Percentiles rank a stretch among this genome's conserved stretches.
Evolutionary conservation across 169 alveolate genomes (phyloP).

Genomic region (Eimeria tenella): DNA sequence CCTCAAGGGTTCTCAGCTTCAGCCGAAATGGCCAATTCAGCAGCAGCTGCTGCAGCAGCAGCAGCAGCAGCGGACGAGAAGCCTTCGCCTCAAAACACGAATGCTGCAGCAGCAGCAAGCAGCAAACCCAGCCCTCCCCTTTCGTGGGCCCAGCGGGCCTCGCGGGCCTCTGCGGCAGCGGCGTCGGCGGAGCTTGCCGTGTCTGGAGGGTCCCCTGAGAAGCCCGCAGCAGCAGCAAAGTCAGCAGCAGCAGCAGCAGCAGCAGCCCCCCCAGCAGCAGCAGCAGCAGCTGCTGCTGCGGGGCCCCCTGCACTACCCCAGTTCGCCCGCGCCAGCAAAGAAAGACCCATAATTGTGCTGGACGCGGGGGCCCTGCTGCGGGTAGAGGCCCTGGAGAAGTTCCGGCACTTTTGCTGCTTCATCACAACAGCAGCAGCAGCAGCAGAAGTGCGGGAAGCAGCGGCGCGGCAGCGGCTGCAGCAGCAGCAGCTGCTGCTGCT

Average conservation of each 20-base stretch:
- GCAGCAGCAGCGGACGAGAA: not conserved
- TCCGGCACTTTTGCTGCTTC: conserved; percentile 71
- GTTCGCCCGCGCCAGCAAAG: conserved; percentile 26
- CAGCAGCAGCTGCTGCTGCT: not conserved
- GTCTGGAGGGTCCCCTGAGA: no score
- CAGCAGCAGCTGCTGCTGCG: not conserved
- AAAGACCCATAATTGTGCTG: conserved; percentile 74
- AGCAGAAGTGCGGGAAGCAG: conserved; percentile 84
- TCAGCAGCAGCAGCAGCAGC: conserved; percentile 21
- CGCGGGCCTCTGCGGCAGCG: conserved; percentile 11
- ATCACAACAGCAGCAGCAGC: conserved; percentile 84
- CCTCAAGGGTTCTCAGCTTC: no score
- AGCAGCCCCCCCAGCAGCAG: not conserved
- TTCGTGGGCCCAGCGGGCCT: not conserved
- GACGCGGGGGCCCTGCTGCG: conserved; percentile 86
- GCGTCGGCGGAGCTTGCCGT: not conserved
- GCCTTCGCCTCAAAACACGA: not conserved
- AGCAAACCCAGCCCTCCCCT: not conserved
- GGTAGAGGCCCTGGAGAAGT: conserved; percentile 59
- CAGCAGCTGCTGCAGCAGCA: not conserved
- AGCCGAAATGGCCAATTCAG: not conserved
- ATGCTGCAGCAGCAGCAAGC: not conserved
- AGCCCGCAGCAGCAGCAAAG: conserved; percentile 18
- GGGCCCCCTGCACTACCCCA: not conserved
- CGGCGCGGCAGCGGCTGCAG: conserved; percentile 79